These are phyloP conservation scores for Aureobasidium sp. DNA, from an alignment of 2,329 filamentous ascomycete genomes.

Conservation along the genomic window DNA sequence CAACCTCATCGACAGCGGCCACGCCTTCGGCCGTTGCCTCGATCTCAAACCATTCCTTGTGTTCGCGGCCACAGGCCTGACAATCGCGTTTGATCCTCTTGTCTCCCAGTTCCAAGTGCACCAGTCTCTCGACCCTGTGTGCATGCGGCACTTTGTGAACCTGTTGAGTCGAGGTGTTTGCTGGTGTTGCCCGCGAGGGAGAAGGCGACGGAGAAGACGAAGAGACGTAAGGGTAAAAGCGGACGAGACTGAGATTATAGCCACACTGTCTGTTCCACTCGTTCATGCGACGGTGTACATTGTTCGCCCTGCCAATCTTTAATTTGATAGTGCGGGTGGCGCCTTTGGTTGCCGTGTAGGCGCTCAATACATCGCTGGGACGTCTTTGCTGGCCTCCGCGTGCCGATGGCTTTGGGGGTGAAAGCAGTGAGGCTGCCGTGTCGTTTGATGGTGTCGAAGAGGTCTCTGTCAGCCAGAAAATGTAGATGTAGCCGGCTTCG, in stretches of 20 bases:
- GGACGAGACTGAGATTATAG: slow-evolving; percentile 76
- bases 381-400: slow-evolving; percentile 17
- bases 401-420: slow-evolving; percentile 18
- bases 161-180: slow-evolving; percentile 15
- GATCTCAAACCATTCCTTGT: slow-evolving; percentile 94
- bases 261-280: slow-evolving; percentile 93
- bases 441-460: slow-evolving; percentile 46
- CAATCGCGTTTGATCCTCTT: slow-evolving; percentile 58
- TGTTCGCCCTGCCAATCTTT: slow-evolving; percentile 62
- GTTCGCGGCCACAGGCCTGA: slow-evolving; percentile 70
- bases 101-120: slow-evolving; percentile 77
- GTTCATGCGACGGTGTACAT: slow-evolving; percentile 84
- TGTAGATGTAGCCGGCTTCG: slow-evolving; percentile 92
- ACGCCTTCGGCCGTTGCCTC: slow-evolving; percentile 66
- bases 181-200: slow-evolving; percentile 20
- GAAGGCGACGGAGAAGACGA: slow-evolving; percentile 21
- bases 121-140: slow-evolving; percentile 79
- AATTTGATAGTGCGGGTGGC: slow-evolving; percentile 54
- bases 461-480: slow-evolving; percentile 87
- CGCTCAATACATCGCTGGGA: slow-evolving; percentile 29
- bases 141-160: slow-evolving; percentile 72
- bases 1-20: slow-evolving; percentile 61
- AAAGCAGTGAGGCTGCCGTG: slow-evolving; percentile 29
- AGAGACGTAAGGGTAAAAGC: slow-evolving; percentile 78
- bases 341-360: slow-evolving; percentile 24